Evolutionary conservation across 176 grass and related monocot species (phyloP).

Genomic region (Tillandsia leiboldiana): DNA sequence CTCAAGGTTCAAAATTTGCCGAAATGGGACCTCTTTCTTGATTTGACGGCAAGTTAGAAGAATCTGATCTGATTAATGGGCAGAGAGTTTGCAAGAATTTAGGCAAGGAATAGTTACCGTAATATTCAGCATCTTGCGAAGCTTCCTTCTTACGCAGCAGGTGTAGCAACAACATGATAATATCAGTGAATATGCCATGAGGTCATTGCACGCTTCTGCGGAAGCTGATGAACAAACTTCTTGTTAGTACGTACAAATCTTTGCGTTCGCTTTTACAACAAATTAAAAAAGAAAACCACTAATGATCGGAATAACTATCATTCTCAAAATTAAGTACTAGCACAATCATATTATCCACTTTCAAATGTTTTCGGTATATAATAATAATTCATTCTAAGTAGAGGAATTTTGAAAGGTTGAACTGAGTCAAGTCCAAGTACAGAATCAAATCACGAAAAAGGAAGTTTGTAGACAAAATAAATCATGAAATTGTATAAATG

Average conservation of each 20-base stretch:
- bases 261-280: background rate
- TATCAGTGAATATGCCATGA: slow-evolving; percentile 84
- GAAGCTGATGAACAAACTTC: slow-evolving; percentile 42
- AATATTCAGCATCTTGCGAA: slow-evolving; percentile 69
- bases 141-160: slow-evolving; percentile 84
- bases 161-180: slow-evolving; percentile 97
- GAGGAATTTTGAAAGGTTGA: no score
- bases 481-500: background rate
- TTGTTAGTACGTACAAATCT: background rate
- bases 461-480: background rate
- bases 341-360: no score
- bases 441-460: background rate
- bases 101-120: slow-evolving; percentile 34
- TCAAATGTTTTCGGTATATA: no score
- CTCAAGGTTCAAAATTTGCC: no score
- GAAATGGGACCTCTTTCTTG: no score
- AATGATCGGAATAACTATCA: no score
- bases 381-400: no score
- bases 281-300: no score
- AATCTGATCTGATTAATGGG: background rate
- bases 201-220: slow-evolving; percentile 83
- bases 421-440: no score
- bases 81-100: background rate
- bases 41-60: background rate
- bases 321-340: no score